Evolutionary conservation across 2,329 filamentous ascomycete species (phyloP).

Genomic region (Colletotrichum costaricense): DNA sequence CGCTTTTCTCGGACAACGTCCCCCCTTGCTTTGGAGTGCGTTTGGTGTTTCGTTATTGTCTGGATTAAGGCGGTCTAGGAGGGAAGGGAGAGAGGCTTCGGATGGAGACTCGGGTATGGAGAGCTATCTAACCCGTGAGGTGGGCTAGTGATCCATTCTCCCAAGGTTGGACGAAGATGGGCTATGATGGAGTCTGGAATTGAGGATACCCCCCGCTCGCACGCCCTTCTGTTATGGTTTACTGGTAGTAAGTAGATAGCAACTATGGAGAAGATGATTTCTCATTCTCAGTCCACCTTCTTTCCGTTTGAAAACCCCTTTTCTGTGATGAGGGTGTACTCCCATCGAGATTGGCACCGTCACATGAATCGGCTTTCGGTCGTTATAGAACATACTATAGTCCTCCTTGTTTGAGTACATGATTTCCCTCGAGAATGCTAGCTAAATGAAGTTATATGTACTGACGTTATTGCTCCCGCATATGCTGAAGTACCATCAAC

Average conservation of each 20-base stretch:
- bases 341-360: too few species aligned
- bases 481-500: too few species aligned
- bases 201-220: constrained; percentile 16
- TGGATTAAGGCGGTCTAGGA: not conserved
- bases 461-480: too few species aligned
- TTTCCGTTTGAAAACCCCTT: not conserved
- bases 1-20: not conserved
- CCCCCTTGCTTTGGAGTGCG: not conserved
- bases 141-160: too few species aligned
- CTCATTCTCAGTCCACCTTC: not conserved
- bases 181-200: not conserved
- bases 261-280: not conserved
- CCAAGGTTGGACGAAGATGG: not conserved
- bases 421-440: too few species aligned
- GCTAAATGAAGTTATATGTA: too few species aligned
- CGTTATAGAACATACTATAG: too few species aligned
- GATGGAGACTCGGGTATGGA: too few species aligned
- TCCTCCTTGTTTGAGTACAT: too few species aligned
- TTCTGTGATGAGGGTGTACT: not conserved
- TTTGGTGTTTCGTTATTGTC: not conserved
- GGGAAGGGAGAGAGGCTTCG: not conserved
- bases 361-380: not conserved
- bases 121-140: too few species aligned
- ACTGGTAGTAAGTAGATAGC: not conserved
- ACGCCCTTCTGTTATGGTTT: not conserved